Base-by-base conservation (phyloP, 495 filamentous ascomycete species). In the Evernia prunastri region DNA sequence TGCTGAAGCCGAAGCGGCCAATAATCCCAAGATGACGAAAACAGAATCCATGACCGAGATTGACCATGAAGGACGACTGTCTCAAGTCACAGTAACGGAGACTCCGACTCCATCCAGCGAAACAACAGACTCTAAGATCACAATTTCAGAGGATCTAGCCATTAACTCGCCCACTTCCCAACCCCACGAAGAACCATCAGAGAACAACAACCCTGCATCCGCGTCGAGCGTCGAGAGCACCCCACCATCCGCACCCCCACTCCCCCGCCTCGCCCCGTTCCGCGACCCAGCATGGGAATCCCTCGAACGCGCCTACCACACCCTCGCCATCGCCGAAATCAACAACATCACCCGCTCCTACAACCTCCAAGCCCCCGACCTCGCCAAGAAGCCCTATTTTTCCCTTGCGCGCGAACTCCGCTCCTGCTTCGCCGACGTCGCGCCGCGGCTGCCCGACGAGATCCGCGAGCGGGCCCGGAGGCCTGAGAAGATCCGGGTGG, bases 381-480 rank as follows among this genome's bases (percentile, higher is more conserved):
- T 96, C 0, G 93, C 92, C 17, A 94, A 93, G 73, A 97, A 97
- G 75, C 90, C 94, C 2, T 97, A 97, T 69, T 89, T 91, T 72
- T 86, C 79, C 31, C 83, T 97, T 4, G 86, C 90, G 35, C 86
- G 94, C 42, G 94, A 98, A 72, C 77, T 98, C 15, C 81, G 79
- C 29, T 79, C 81, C 12, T 96, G 91, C 69, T 98, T 86, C 71
- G 87, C 89, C 1, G 92, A 96, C 60, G 85, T 96, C 5, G 94
- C 94, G 1, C 91, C 91, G 0, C 73, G 77, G 59, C 72, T 98
- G 0, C 82, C 90, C 0, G 78, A 80, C 12, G 85, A 85, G 61
- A 96, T 97, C 57, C 79, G 78, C 54, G 82, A 88, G 29, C 78
- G 90, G 27, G 89, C 91, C 0, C 73, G 79, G 18, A 75, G 79